A percentile compares a stretch with the other conserved stretches of the same genome.
Evolutionary conservation across 148 eudicot species (phyloP).

Genomic region (Limonium bicolor): DNA sequence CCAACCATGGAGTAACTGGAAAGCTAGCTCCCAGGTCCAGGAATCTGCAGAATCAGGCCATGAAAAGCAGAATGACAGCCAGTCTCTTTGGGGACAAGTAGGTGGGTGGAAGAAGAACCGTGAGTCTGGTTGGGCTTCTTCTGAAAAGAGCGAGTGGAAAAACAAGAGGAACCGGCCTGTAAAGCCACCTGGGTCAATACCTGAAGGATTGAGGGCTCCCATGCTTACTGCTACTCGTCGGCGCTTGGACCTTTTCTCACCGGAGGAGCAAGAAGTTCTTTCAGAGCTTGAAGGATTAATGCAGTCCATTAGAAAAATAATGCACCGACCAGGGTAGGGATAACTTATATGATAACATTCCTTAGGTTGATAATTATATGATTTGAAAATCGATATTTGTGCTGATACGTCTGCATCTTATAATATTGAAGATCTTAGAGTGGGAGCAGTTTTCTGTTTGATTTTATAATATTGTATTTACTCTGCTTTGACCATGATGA

Average conservation of each 20-base stretch:
- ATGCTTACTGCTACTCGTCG: slow-evolving; percentile 44
- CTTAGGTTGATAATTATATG: too few species aligned
- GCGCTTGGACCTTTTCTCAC: slow-evolving; percentile 48
- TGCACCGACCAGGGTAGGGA: slow-evolving; percentile 59
- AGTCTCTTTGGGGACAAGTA: slow-evolving; percentile 13
- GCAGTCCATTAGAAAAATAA: slow-evolving; percentile 53
- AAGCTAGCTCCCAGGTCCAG: slow-evolving; percentile 9
- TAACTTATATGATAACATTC: too few species aligned
- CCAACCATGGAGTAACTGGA: background rate
- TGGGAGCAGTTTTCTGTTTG: background rate
- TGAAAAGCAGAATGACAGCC: slow-evolving; percentile 7
- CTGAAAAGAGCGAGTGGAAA: slow-evolving; percentile 50
- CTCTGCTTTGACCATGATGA: background rate
- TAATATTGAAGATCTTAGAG: too few species aligned
- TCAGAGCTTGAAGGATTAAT: slow-evolving; percentile 50
- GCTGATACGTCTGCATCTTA: too few species aligned
- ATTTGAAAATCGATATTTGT: too few species aligned
- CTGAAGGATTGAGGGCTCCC: slow-evolving; percentile 18
- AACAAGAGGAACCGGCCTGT: slow-evolving; percentile 29
- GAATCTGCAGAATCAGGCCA: slow-evolving; percentile 3
- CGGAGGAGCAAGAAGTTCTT: slow-evolving; percentile 66
- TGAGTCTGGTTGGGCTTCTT: slow-evolving; percentile 50
- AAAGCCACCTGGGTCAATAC: slow-evolving; percentile 17
- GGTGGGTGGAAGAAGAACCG: slow-evolving; percentile 17
- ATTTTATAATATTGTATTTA: background rate